These are phyloP conservation scores for Beauveria brongniartii DNA, from an alignment of 2,329 filamentous ascomycete species.

Conservation along the genomic window DNA sequence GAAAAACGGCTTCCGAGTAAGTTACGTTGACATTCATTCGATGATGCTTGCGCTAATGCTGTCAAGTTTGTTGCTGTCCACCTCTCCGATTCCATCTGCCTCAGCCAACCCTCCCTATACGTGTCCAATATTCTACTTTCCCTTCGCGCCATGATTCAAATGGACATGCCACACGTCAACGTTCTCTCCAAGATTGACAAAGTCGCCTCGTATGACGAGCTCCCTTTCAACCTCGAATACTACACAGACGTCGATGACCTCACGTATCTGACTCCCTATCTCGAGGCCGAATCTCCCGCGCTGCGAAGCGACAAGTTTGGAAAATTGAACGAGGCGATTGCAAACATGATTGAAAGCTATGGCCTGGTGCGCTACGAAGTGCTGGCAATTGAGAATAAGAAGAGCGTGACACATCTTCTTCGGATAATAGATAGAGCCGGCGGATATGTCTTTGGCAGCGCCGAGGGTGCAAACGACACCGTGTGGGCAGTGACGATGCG, in stretches of 20 bases:
- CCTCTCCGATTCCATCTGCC: slow-evolving; percentile 86
- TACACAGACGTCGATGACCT: slow-evolving; percentile 97
- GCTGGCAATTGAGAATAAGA: slow-evolving; percentile 91
- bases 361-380: slow-evolving; percentile 88
- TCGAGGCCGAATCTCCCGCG: slow-evolving; percentile 69
- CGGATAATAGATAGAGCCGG: slow-evolving; percentile 85
- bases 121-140: slow-evolving; percentile 90
- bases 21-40: background rate
- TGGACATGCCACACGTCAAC: slow-evolving; percentile 93
- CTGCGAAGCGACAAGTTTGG: slow-evolving; percentile 69
- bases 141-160: slow-evolving; percentile 93
- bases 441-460: slow-evolving; percentile 85
- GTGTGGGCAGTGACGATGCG: slow-evolving; percentile 97
- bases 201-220: slow-evolving; percentile 69
- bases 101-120: slow-evolving; percentile 89
- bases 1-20: slow-evolving; percentile 84
- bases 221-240: slow-evolving; percentile 93
- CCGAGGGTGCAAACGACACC: slow-evolving; percentile 87
- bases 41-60: slow-evolving; percentile 20
- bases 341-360: slow-evolving; percentile 82
- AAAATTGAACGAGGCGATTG: slow-evolving; percentile 77
- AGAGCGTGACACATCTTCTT: slow-evolving; percentile 88
- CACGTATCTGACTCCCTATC: slow-evolving; percentile 68
- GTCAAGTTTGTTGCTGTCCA: slow-evolving; percentile 82
- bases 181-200: slow-evolving; percentile 98